These are phyloP conservation scores for Oehlia diaphana DNA, from an alignment of 192 early-diverging fungal species.

Conservation along the genomic window DNA sequence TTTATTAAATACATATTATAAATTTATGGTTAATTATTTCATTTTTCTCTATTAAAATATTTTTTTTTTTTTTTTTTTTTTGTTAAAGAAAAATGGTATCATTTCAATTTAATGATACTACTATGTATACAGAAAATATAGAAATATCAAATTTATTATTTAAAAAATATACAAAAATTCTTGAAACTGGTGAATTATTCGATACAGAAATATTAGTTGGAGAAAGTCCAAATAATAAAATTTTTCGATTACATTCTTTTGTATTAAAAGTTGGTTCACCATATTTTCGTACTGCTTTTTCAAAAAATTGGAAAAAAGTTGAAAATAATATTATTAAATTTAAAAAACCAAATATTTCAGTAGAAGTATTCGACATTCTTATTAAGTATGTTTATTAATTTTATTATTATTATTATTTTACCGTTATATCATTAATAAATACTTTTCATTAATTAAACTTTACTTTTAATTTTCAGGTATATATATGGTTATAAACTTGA, in stretches of 20 bases:
- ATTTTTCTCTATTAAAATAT: too few species aligned
- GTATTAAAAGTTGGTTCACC: background rate
- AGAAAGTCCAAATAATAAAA: background rate
- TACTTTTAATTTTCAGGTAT: background rate
- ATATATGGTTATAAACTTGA: background rate
- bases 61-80: too few species aligned
- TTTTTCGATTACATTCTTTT: background rate
- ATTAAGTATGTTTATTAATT: background rate
- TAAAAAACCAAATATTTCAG: background rate
- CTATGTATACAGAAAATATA: too few species aligned
- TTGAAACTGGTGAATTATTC: background rate
- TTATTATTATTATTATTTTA: too few species aligned
- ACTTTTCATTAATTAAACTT: background rate
- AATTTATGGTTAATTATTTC: too few species aligned
- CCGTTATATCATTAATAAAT: too few species aligned
- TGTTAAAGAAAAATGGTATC: too few species aligned
- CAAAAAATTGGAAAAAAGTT: background rate
- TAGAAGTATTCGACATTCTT: background rate
- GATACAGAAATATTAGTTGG: background rate
- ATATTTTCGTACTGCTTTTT: constrained; percentile 1
- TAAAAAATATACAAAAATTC: too few species aligned
- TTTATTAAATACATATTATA: too few species aligned
- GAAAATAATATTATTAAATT: background rate
- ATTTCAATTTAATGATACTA: too few species aligned
- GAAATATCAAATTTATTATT: too few species aligned